Conservation (phyloP, 192 early-diverging fungal genomes). For the Oehlia diaphana region DNA sequence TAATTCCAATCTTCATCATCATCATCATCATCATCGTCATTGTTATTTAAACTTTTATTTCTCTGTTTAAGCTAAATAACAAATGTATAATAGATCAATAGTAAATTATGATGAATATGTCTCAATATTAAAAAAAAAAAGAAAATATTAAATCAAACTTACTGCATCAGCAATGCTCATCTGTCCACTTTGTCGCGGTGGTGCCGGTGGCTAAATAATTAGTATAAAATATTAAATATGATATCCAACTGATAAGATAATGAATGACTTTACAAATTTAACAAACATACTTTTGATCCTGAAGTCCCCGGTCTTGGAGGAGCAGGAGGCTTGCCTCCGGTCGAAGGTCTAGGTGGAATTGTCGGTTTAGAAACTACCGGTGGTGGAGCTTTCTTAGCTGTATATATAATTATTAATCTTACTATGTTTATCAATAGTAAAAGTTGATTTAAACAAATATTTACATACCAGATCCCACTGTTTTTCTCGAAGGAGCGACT, state of each 20-base stretch:
- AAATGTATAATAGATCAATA: background rate
- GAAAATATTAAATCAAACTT: constrained; percentile 26
- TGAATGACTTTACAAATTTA: too few species aligned
- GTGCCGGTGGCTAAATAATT: constrained; percentile 30
- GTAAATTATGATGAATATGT: background rate
- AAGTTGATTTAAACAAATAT: background rate
- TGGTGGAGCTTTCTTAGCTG: background rate
- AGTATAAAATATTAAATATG: background rate
- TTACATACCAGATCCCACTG: background rate
- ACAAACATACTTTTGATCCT: constrained; percentile 18
- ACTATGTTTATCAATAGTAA: background rate
- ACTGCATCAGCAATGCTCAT: constrained; percentile 44
- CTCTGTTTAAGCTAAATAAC: constrained; percentile 5
- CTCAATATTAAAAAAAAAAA: background rate
- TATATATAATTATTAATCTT: background rate
- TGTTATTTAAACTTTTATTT: background rate
- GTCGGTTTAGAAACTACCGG: constrained; percentile 26
- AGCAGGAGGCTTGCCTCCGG: constrained; percentile 37
- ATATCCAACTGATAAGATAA: too few species aligned
- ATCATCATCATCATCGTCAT: constrained; percentile 1
- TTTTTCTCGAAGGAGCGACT: background rate
- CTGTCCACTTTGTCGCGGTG: constrained; percentile 38
- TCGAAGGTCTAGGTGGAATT: constrained; percentile 38
- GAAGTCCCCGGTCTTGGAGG: constrained; percentile 34
- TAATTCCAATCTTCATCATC: constrained; percentile 19